Conservation (phyloP, 225 moss, liverwort and hornwort genomes). For the Polytrichum formosum region DNA sequence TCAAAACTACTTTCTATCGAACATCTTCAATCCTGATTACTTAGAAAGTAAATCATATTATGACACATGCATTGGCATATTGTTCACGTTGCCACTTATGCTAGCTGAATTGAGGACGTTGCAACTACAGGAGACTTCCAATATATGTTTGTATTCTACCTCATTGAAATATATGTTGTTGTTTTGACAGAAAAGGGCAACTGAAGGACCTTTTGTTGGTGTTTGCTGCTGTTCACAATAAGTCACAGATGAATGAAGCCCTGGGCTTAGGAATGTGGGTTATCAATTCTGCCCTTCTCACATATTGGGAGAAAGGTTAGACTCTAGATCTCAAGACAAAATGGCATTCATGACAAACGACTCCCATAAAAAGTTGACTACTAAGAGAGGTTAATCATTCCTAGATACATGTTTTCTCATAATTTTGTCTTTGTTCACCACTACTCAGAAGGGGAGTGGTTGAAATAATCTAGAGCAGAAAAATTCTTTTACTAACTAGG, state of each 20-base stretch:
- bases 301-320: conserved; percentile 2
- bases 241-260: conserved; percentile 19
- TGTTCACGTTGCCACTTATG: background rate
- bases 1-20: background rate
- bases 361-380: no score
- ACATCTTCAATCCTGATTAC: background rate
- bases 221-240: conserved; percentile 21
- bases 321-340: no score
- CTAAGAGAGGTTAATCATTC: no score
- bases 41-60: background rate
- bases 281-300: background rate
- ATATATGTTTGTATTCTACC: background rate
- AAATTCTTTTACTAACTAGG: no score
- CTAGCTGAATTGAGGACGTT: background rate
- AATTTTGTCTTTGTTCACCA: no score
- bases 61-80: background rate
- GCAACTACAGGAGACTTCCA: background rate
- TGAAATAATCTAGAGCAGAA: no score
- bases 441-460: no score
- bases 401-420: no score
- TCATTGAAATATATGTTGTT: background rate
- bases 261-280: conserved; percentile 20
- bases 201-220: conserved; percentile 22
- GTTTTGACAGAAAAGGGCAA: conserved; percentile 18
- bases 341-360: no score